phyloP scores from a whole-genome alignment of 2,329 filamentous ascomycete species.

The Bipolaris oryzae region DNA sequence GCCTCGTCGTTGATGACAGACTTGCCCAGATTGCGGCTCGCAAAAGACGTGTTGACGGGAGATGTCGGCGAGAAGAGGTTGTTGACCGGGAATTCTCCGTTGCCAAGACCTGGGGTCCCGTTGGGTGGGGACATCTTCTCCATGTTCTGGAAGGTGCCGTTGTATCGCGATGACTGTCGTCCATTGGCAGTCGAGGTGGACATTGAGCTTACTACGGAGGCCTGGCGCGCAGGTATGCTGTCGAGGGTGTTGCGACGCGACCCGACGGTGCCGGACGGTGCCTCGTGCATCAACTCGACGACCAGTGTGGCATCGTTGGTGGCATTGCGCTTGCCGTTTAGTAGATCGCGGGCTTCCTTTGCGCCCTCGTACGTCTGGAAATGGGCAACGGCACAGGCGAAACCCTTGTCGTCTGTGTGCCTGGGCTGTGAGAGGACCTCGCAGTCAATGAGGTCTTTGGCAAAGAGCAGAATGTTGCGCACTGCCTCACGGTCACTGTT shows the following conservation, averaged over 20 bases:
- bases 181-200: constrained; percentile 44
- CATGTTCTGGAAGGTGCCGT: constrained; percentile 65
- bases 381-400: constrained; percentile 63
- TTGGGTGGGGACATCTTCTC: constrained; percentile 68
- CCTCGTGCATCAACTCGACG: constrained; percentile 60
- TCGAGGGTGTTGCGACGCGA: constrained; percentile 63
- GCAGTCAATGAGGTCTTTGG: constrained; percentile 65
- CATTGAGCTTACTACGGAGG: constrained; percentile 54
- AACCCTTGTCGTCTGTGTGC: constrained; percentile 62
- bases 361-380: constrained; percentile 64
- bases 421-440: constrained; percentile 60
- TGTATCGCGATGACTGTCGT: constrained; percentile 66
- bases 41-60: constrained; percentile 72
- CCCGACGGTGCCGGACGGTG: constrained; percentile 46
- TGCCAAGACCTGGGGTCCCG: constrained; percentile 58
- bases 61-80: constrained; percentile 75
- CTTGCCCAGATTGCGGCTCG: constrained; percentile 67
- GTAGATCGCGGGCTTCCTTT: constrained; percentile 63
- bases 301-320: constrained; percentile 65
- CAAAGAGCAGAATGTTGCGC: constrained; percentile 68
- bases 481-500: constrained; percentile 65
- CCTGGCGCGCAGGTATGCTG: constrained; percentile 51
- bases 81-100: constrained; percentile 66
- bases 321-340: constrained; percentile 67
- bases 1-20: constrained; percentile 72